Evolutionary conservation across 2,329 filamentous ascomycete species (phyloP).

Genomic region (Colletotrichum melonis): DNA sequence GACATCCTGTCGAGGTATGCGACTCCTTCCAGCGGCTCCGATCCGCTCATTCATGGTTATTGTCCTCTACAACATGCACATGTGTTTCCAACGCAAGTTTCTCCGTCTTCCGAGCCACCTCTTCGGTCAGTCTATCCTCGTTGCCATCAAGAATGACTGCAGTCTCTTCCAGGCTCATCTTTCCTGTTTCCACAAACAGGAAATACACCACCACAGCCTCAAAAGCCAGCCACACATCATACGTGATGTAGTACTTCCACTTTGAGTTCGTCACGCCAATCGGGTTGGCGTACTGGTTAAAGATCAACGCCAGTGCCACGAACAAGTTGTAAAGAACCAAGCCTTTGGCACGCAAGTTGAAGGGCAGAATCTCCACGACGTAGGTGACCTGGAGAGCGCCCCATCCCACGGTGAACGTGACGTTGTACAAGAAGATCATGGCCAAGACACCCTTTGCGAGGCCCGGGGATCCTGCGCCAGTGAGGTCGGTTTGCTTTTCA

Average conservation of each 20-base stretch:
- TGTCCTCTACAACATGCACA: not conserved
- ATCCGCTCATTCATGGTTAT: not conserved
- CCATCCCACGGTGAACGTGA: conserved; percentile 50
- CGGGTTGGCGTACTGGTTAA: conserved; percentile 31
- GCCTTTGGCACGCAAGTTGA: conserved; percentile 45
- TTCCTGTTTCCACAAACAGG: conserved; percentile 36
- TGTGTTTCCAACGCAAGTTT: conserved; percentile 3
- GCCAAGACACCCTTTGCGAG: conserved; percentile 42
- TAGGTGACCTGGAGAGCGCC: conserved; percentile 55
- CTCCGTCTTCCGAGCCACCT: conserved; percentile 35
- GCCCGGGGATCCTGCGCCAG: conserved; percentile 13
- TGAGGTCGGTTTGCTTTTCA: conserved; percentile 38
- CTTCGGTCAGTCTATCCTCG: conserved; percentile 18
- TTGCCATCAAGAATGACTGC: conserved; percentile 33
- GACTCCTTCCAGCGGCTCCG: too few relatives aligned
- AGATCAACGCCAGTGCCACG: conserved; percentile 35
- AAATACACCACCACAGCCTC: conserved; percentile 32
- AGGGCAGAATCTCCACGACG: conserved; percentile 56
- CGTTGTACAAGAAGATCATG: conserved; percentile 48
- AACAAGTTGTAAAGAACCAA: conserved; percentile 43
- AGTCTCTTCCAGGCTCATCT: conserved; percentile 34
- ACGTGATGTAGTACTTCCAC: conserved; percentile 54
- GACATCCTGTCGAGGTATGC: too few relatives aligned
- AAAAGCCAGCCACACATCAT: conserved; percentile 37
- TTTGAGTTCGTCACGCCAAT: conserved; percentile 28